phyloP scores from a whole-genome alignment of 805 yeast species.

The Helenozyma baotianmanensis region DNA sequence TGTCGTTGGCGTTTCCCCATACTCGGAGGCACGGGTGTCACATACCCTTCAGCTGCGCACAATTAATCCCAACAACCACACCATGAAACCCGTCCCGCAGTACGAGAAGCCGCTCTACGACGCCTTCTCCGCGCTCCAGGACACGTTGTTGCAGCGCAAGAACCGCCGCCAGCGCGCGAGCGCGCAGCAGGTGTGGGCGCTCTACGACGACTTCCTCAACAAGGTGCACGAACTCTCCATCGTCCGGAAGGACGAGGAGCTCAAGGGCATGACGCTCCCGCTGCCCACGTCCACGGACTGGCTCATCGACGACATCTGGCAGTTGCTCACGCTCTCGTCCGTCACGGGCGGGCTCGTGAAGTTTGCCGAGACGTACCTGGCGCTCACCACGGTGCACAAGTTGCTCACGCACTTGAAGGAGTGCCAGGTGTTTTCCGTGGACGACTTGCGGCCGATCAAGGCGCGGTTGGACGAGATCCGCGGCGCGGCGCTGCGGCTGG shows the following conservation, averaged over 20 bases:
- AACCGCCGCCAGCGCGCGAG: slow-evolving; percentile 62
- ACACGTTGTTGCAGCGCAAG: slow-evolving; percentile 37
- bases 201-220: slow-evolving; percentile 55
- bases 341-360: slow-evolving; percentile 88
- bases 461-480: slow-evolving; percentile 68
- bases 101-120: slow-evolving; percentile 33
- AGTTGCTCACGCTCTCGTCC: slow-evolving; percentile 77
- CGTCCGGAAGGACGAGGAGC: slow-evolving; percentile 47
- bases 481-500: slow-evolving; percentile 46
- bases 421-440: slow-evolving; percentile 74
- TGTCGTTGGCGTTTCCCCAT: background rate
- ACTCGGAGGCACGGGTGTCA: background rate
- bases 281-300: slow-evolving; percentile 60
- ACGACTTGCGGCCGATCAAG: slow-evolving; percentile 76
- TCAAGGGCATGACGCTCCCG: slow-evolving; percentile 30
- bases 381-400: slow-evolving; percentile 80
- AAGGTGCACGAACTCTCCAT: slow-evolving; percentile 50
- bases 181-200: slow-evolving; percentile 59
- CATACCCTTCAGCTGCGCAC: background rate
- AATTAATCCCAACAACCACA: slow-evolving; percentile 4
- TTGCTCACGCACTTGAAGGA: slow-evolving; percentile 79
- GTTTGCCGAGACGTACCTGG: slow-evolving; percentile 89
- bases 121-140: slow-evolving; percentile 23
- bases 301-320: slow-evolving; percentile 84
- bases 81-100: slow-evolving; percentile 24